Percentiles rank a stretch among this genome's conserved stretches.
These are phyloP conservation scores for Taxillus chinensis DNA, from an alignment of 164 flowering plant species.

Conservation along the genomic window DNA sequence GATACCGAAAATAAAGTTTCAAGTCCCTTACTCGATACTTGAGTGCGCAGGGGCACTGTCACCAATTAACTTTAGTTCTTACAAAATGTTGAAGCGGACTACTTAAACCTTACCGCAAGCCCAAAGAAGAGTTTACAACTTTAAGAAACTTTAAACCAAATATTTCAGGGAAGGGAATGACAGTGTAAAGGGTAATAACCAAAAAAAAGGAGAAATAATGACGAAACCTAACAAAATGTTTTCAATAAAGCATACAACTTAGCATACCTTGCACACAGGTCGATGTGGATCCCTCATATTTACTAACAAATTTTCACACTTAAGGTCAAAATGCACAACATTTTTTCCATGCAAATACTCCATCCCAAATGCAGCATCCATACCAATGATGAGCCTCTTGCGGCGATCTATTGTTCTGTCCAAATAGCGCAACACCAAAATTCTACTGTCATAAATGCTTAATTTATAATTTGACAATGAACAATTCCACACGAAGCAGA, in stretches of 20 bases:
- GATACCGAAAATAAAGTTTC: no score
- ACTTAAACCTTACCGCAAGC: no score
- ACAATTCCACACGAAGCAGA: neutral
- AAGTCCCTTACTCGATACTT: neutral
- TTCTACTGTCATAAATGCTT: neutral
- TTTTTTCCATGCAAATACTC: conserved; percentile 94
- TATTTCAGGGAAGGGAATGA: no score
- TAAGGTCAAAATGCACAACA: conserved; percentile 92
- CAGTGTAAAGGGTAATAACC: no score
- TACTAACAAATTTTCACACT: conserved; percentile 86
- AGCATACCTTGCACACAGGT: conserved; percentile 84
- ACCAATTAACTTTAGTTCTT: no score
- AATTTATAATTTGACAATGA: neutral
- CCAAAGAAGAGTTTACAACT: no score
- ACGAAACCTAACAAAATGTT: no score
- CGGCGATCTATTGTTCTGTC: conserved; percentile 96
- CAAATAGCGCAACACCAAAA: conserved; percentile 6
- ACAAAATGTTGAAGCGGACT: no score
- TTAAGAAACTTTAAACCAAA: no score
- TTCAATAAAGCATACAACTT: neutral
- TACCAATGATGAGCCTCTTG: conserved; percentile 86
- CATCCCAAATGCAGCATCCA: conserved; percentile 98
- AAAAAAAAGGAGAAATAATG: no score
- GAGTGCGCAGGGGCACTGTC: no score
- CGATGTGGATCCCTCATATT: conserved; percentile 97